Evolutionary conservation across 768 basidiomycete genomes (phyloP).

Genomic region (Collybia sordida): DNA sequence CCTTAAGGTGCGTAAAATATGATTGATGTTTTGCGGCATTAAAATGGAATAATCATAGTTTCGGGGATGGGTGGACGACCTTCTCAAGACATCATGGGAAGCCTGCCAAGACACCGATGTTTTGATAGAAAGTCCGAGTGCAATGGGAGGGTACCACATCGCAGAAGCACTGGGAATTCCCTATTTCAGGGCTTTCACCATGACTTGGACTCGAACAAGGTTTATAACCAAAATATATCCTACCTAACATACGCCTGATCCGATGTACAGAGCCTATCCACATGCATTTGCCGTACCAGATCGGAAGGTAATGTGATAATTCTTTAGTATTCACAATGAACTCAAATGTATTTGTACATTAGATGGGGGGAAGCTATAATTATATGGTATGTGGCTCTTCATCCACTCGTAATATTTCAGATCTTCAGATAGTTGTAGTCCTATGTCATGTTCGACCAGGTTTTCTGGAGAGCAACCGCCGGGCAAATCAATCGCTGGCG

Average conservation of each 20-base stretch:
- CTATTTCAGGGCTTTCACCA: constrained; percentile 94
- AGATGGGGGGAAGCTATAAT: constrained; percentile 98
- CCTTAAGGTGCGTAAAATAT: constrained; percentile 59
- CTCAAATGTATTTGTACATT: constrained; percentile 11
- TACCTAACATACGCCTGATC: not conserved
- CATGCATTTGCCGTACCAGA: constrained; percentile 99
- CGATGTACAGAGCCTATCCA: constrained; percentile 73
- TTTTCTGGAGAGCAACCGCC: constrained; percentile 94
- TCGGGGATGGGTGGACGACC: constrained; percentile 96
- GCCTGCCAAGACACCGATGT: constrained; percentile 95
- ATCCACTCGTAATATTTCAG: constrained; percentile 1
- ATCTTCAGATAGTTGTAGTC: constrained; percentile 45
- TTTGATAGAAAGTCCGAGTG: constrained; percentile 92
- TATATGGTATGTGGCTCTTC: constrained; percentile 75
- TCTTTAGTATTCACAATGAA: not conserved
- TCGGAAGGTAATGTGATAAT: constrained; percentile 57
- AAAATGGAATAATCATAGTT: constrained; percentile 51
- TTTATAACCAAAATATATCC: constrained; percentile 16
- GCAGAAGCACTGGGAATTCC: constrained; percentile 93
- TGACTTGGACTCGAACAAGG: constrained; percentile 97
- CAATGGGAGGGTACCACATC: constrained; percentile 97
- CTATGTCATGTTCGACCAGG: constrained; percentile 96
- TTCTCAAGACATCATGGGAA: constrained; percentile 93
- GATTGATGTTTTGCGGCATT: constrained; percentile 2
- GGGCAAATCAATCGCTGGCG: constrained; percentile 97